These are phyloP conservation scores for Amanita rubescens DNA, from an alignment of 768 basidiomycete species.

Conservation along the genomic window DNA sequence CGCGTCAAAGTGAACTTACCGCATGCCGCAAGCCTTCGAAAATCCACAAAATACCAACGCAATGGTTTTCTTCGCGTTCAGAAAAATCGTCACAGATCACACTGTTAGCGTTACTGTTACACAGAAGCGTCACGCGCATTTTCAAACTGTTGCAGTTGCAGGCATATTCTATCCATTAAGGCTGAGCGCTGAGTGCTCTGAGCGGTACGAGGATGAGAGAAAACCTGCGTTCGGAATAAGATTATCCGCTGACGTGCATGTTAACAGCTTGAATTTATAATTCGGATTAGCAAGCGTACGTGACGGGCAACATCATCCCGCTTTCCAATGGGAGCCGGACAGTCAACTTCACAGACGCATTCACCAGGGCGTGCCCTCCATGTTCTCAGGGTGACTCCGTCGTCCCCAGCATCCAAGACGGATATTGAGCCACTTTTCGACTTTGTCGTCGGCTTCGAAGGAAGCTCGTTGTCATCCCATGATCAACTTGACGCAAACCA, in stretches of 20 bases:
- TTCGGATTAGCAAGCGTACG: neutral
- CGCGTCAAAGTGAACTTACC: slow-evolving; percentile 28
- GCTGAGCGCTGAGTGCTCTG: too few relatives aligned
- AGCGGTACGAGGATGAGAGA: too few relatives aligned
- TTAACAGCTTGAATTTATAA: too few relatives aligned
- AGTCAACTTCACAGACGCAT: slow-evolving; percentile 51
- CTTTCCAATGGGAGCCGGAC: slow-evolving; percentile 60
- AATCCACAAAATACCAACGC: neutral
- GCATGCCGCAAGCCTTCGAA: slow-evolving; percentile 45
- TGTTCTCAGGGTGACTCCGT: slow-evolving; percentile 82
- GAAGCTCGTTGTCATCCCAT: slow-evolving; percentile 45
- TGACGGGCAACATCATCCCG: neutral
- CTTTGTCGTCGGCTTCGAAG: slow-evolving; percentile 89
- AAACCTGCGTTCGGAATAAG: too few relatives aligned
- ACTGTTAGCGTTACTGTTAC: too few relatives aligned
- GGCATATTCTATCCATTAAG: too few relatives aligned
- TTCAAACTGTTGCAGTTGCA: too few relatives aligned
- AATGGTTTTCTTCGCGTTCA: too few relatives aligned
- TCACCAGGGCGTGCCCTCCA: slow-evolving; percentile 65
- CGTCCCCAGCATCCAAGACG: slow-evolving; percentile 82
- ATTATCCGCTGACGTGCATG: too few relatives aligned
- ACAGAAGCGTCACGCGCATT: too few relatives aligned
- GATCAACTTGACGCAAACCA: slow-evolving; percentile 59
- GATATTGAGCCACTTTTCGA: slow-evolving; percentile 92
- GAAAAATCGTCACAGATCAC: neutral